These are phyloP conservation scores for Lenwebbia sp. DNA, from an alignment of 345 rosid genomes.

Conservation along the genomic window DNA sequence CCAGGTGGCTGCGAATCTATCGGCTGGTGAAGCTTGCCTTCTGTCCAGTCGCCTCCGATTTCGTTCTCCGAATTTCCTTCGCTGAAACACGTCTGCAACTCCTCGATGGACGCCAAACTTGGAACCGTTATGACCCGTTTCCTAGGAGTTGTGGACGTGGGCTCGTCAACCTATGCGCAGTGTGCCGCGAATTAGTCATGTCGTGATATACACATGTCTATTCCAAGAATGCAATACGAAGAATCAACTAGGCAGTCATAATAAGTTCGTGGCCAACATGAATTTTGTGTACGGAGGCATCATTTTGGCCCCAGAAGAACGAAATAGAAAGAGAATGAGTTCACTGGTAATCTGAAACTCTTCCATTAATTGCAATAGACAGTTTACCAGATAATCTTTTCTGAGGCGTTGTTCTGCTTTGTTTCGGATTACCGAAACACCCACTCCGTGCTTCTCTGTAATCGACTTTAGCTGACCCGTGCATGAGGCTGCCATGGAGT, in stretches of 20 bases:
- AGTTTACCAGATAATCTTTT: conserved; percentile 63
- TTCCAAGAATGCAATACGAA: not conserved
- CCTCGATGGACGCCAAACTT: conserved; percentile 58
- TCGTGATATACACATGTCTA: not conserved
- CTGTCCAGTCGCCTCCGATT: conserved; percentile 5
- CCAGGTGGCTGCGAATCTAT: conserved; percentile 15
- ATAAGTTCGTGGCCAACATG: too few relatives aligned
- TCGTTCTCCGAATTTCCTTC: conserved; percentile 12
- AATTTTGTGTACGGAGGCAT: too few relatives aligned
- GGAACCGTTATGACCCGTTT: conserved; percentile 51
- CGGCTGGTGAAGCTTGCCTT: conserved; percentile 20
- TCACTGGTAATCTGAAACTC: too few relatives aligned
- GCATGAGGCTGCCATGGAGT: conserved; percentile 36
- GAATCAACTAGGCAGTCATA: not conserved
- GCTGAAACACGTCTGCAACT: conserved; percentile 29
- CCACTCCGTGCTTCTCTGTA: conserved; percentile 54
- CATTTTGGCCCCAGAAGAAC: too few relatives aligned
- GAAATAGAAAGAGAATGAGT: too few relatives aligned
- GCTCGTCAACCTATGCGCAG: conserved; percentile 46
- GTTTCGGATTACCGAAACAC: conserved; percentile 39
- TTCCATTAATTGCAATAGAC: not conserved
- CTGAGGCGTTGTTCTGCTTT: conserved; percentile 62
- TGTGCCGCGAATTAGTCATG: not conserved
- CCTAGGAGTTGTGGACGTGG: conserved; percentile 32
- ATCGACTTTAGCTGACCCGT: conserved; percentile 37